Evolutionary conservation across 768 basidiomycete species (phyloP).

Genomic region (Tulasnella calospora): DNA sequence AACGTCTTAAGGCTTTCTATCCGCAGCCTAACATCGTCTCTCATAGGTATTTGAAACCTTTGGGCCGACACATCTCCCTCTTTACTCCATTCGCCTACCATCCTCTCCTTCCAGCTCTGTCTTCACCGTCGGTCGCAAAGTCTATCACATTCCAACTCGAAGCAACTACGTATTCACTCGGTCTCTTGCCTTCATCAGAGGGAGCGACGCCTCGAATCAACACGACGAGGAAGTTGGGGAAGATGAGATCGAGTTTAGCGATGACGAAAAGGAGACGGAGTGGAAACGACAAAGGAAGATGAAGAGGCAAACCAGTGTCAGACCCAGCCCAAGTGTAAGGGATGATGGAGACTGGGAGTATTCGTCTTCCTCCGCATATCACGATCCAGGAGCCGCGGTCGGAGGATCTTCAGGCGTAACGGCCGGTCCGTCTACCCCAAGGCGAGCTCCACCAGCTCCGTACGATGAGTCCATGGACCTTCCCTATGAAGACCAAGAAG

Average conservation of each 20-base stretch:
- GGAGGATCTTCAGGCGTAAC: neutral
- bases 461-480: constrained; percentile 53
- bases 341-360: neutral
- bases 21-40: constrained; percentile 10
- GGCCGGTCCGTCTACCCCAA: constrained; percentile 38
- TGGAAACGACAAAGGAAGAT: constrained; percentile 58
- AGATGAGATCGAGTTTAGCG: constrained; percentile 88
- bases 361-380: neutral
- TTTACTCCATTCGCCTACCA: constrained; percentile 84
- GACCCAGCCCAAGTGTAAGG: constrained; percentile 26
- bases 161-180: constrained; percentile 81
- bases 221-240: constrained; percentile 92
- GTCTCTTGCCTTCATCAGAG: constrained; percentile 57
- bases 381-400: neutral
- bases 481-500: neutral
- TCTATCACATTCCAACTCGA: constrained; percentile 76
- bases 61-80: constrained; percentile 82
- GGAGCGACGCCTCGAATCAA: constrained; percentile 91
- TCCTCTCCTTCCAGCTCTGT: constrained; percentile 53
- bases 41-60: constrained; percentile 88
- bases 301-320: constrained; percentile 36
- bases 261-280: constrained; percentile 85
- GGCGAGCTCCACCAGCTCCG: constrained; percentile 62
- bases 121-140: constrained; percentile 42
- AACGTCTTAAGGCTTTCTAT: constrained; percentile 5